Base-by-base conservation (phyloP, 495 filamentous ascomycete species). In the Hypoxylon subgilvum region DNA sequence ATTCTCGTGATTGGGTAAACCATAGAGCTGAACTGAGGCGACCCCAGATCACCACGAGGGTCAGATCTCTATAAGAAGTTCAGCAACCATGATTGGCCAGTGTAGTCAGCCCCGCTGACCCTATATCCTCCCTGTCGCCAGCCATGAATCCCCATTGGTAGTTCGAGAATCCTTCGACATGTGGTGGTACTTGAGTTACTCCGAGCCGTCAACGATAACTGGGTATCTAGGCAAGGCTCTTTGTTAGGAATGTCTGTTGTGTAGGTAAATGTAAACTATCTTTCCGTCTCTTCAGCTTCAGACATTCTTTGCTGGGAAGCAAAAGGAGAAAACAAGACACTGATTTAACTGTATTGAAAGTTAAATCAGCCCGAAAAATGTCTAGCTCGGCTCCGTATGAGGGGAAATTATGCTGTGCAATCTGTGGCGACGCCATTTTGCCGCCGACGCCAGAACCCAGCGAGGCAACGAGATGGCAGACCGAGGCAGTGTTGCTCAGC, bases 341-440 rank as follows among this genome's bases (percentile, higher is more conserved):
- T n/a, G n/a, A n/a, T n/a, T n/a, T n/a, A n/a, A n/a, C n/a, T n/a
- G n/a, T n/a, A n/a, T n/a, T n/a, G n/a, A n/a, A n/a, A n/a, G n/a
- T n/a, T n/a, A n/a, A n/a, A n/a, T n/a, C n/a, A n/a, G n/a, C n/a
- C n/a, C n/a, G n/a, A n/a, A n/a, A n/a, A n/a, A 52, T 56, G 52
- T 46, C 46, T 0, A 42, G 19, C 16, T 9, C 27, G 32, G 21
- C 19, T 2, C 21, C 27, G 3, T 43, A 56, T 6, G 23, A 52
- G 17, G 46, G 28, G 6, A 13, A 52, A 38, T 13, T 56, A 18
- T 62, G 51, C 30, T 62, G 58, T 25, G 32, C 58, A 2, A 56
- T 62, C 32, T 57, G 52, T 25, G 47, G 48, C 17, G 41, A 48
- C n/a, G 25, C 8, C 3, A 52, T 63, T 41, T 3, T 22, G 3